These are phyloP conservation scores for Globisporangium cederbergense DNA, from an alignment of 352 stramenopile species.

Conservation along the genomic window DNA sequence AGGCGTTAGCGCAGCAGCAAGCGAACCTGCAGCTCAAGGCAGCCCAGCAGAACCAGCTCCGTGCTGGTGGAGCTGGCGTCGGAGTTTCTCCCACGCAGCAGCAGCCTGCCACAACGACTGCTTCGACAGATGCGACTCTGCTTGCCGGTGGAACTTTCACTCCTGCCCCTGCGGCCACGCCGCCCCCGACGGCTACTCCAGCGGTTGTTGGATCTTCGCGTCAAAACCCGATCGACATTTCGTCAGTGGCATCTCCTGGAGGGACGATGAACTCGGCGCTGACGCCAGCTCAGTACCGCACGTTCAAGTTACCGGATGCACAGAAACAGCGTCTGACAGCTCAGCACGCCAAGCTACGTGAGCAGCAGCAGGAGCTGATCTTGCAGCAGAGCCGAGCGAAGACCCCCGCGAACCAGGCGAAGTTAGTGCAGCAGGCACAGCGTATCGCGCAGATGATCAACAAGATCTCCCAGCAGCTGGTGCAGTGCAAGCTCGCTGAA, in stretches of 20 bases:
- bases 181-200: constrained; percentile 16
- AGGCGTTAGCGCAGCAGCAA: constrained; percentile 33
- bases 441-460: constrained; percentile 80
- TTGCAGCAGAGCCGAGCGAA: constrained; percentile 71
- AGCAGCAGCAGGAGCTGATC: constrained; percentile 80
- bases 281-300: constrained; percentile 70
- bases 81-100: constrained; percentile 16
- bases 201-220: constrained; percentile 30
- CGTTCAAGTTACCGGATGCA: constrained; percentile 59
- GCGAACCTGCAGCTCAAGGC: constrained; percentile 32
- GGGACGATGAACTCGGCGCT: constrained; percentile 34
- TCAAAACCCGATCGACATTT: constrained; percentile 52
- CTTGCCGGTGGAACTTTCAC: constrained; percentile 12
- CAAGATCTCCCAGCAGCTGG: constrained; percentile 83
- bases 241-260: constrained; percentile 25
- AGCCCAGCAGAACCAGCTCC: constrained; percentile 35
- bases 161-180: not conserved
- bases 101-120: constrained; percentile 10
- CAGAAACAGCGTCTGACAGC: constrained; percentile 69
- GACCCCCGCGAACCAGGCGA: constrained; percentile 62
- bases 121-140: constrained; percentile 17
- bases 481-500: constrained; percentile 79
- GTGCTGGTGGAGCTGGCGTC: constrained; percentile 7
- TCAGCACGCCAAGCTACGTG: constrained; percentile 65
- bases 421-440: constrained; percentile 71